These are phyloP conservation scores for Asterionellopsis glacialis DNA, from an alignment of 108 stramenopile genomes.

Conservation along the genomic window DNA sequence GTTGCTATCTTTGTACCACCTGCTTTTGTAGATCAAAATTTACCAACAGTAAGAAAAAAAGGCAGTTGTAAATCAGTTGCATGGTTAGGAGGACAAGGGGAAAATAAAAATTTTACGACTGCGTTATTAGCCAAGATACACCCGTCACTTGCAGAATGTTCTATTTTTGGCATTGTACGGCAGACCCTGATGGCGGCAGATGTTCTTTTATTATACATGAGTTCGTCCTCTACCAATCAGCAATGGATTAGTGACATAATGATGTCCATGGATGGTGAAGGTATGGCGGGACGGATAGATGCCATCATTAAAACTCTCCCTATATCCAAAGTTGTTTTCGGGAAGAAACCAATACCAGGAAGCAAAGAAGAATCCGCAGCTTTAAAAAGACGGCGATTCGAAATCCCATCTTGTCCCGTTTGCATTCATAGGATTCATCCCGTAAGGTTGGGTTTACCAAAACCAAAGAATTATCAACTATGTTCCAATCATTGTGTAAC, in stretches of 20 bases:
- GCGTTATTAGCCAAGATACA: too few species aligned
- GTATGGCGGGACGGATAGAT: constrained; percentile 27
- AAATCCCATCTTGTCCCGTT: constrained; percentile 67
- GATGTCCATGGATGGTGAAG: constrained; percentile 12
- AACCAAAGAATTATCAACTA: constrained; percentile 41
- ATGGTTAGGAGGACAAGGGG: too few species aligned
- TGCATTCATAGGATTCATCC: constrained; percentile 79
- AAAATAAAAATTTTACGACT: too few species aligned
- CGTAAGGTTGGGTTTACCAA: constrained; percentile 50
- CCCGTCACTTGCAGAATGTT: too few species aligned
- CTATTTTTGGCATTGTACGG: too few species aligned
- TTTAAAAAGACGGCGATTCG: neutral
- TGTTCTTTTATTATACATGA: too few species aligned
- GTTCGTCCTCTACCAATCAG: too few species aligned
- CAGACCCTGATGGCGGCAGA: too few species aligned
- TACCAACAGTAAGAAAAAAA: too few species aligned
- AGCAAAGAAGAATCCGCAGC: constrained; percentile 6
- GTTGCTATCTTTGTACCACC: too few species aligned
- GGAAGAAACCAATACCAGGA: constrained; percentile 1
- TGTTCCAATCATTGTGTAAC: constrained; percentile 60
- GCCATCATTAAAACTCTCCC: constrained; percentile 56
- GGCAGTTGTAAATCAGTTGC: too few species aligned
- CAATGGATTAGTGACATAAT: neutral
- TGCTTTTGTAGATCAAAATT: too few species aligned
- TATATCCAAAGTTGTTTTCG: constrained; percentile 35